A percentile compares a stretch with the other conserved stretches of the same genome.
Evolutionary conservation across 176 grass and related monocot species (phyloP).

Genomic region (Eremochloa ophiuroides): DNA sequence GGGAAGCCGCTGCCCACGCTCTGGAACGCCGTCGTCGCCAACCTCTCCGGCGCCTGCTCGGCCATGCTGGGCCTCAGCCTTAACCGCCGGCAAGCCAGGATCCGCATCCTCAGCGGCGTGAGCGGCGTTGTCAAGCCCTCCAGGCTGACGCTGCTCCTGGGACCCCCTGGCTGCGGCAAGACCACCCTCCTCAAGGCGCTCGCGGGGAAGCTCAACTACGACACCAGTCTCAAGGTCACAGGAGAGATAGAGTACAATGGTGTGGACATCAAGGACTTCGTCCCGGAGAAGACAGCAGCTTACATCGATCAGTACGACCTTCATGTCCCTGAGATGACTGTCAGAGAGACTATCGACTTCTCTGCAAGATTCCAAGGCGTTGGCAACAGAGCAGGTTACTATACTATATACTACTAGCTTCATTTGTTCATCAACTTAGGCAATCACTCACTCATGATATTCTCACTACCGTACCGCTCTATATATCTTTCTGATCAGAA

Average conservation of each 20-base stretch:
- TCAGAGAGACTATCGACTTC: slow-evolving; percentile 67
- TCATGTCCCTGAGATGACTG: slow-evolving; percentile 71
- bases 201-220: slow-evolving; percentile 57
- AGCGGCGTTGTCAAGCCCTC: slow-evolving; percentile 39
- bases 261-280: slow-evolving; percentile 39
- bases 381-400: slow-evolving; percentile 13
- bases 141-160: slow-evolving; percentile 76
- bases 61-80: slow-evolving; percentile 3
- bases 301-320: slow-evolving; percentile 71
- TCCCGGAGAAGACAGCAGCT: slow-evolving; percentile 67
- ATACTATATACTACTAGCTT: too few species aligned
- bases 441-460: neutral
- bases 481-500: neutral
- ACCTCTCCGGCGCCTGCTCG: slow-evolving; percentile 23
- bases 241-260: slow-evolving; percentile 67
- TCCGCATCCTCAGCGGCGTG: slow-evolving; percentile 42
- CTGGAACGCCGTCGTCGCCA: slow-evolving; percentile 41
- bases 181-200: slow-evolving; percentile 68
- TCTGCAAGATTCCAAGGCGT: slow-evolving; percentile 59
- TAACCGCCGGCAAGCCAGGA: slow-evolving; percentile 21
- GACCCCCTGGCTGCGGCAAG: slow-evolving; percentile 79
- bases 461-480: neutral
- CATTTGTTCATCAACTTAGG: neutral
- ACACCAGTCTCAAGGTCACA: slow-evolving; percentile 44
- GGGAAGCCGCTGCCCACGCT: slow-evolving; percentile 59